Percentiles rank a stretch among this genome's conserved stretches.
phyloP scores from a whole-genome alignment of 805 yeast genomes.

The Saturnispora serradocipensis region DNA sequence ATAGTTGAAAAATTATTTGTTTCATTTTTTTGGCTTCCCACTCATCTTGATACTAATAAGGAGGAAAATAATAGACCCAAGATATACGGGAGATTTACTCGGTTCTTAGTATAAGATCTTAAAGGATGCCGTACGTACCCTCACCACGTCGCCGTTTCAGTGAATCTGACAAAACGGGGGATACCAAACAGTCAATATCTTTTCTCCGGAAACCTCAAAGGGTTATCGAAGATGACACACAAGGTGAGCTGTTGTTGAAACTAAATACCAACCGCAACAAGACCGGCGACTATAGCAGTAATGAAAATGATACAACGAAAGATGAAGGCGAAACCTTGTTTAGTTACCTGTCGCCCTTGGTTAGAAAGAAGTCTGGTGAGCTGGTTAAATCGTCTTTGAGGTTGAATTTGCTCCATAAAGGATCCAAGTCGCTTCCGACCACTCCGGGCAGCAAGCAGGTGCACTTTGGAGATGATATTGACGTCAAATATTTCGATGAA shows the following conservation, averaged over 20 bases:
- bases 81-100: neutral
- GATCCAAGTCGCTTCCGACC: slow-evolving; percentile 36
- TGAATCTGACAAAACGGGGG: slow-evolving; percentile 12
- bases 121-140: slow-evolving; percentile 12
- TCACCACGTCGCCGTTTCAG: slow-evolving; percentile 6
- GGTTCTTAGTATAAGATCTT: neutral
- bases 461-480: slow-evolving; percentile 72
- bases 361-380: slow-evolving; percentile 86
- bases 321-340: neutral
- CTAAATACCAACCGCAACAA: slow-evolving; percentile 20
- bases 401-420: slow-evolving; percentile 23
- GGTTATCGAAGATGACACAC: slow-evolving; percentile 2
- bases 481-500: slow-evolving; percentile 64
- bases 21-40: slow-evolving; percentile 5
- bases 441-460: slow-evolving; percentile 65
- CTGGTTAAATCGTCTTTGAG: slow-evolving; percentile 68
- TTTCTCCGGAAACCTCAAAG: slow-evolving; percentile 26
- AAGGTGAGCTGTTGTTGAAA: slow-evolving; percentile 22
- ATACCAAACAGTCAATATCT: slow-evolving; percentile 25
- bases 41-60: neutral
- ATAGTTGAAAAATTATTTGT: slow-evolving; percentile 18
- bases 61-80: neutral
- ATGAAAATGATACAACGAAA: neutral
- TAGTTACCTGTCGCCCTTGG: slow-evolving; percentile 27
- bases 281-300: neutral